Conservation (phyloP, 1,284 basidiomycete species). For the Sporisorium exsertum region DNA sequence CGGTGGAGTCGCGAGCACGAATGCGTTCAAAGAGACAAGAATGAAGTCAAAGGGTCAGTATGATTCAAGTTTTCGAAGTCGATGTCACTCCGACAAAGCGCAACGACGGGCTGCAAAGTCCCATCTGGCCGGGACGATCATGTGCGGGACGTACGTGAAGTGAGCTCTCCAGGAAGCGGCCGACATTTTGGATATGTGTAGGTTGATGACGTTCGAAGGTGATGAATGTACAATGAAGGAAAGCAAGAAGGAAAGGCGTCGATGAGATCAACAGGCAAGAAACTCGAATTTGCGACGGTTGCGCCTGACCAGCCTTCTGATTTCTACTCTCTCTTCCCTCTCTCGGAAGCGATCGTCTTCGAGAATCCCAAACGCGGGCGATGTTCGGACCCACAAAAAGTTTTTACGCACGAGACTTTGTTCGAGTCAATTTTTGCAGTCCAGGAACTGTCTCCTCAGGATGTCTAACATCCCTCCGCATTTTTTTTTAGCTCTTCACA, state of each 20-base stretch:
- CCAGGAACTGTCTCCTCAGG: too few species aligned
- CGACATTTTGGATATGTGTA: constrained; percentile 44
- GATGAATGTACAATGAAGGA: constrained; percentile 12
- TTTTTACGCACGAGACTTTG: constrained; percentile 11
- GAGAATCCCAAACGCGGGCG: constrained; percentile 16
- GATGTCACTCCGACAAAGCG: background rate
- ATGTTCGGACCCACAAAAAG: constrained; percentile 13
- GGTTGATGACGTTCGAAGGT: constrained; percentile 9
- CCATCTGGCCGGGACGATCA: too few species aligned
- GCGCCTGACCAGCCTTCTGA: constrained; percentile 6
- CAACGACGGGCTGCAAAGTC: background rate
- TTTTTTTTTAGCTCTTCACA: background rate
- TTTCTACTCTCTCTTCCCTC: constrained; percentile 14
- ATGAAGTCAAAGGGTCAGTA: constrained; percentile 3
- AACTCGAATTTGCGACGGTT: constrained; percentile 11
- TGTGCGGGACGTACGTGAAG: constrained; percentile 60
- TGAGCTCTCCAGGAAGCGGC: constrained; percentile 65
- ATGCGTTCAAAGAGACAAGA: background rate
- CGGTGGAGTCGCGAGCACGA: background rate
- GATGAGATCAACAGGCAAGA: constrained; percentile 20
- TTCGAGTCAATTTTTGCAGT: background rate
- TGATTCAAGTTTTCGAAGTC: background rate
- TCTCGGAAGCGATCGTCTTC: constrained; percentile 38
- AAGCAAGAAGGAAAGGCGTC: constrained; percentile 11
- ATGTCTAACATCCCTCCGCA: too few species aligned